Percentiles rank a stretch among this genome's conserved stretches.
Conservation (phyloP, 2,329 filamentous ascomycete genomes). For the Penicillium occitanis region DNA sequence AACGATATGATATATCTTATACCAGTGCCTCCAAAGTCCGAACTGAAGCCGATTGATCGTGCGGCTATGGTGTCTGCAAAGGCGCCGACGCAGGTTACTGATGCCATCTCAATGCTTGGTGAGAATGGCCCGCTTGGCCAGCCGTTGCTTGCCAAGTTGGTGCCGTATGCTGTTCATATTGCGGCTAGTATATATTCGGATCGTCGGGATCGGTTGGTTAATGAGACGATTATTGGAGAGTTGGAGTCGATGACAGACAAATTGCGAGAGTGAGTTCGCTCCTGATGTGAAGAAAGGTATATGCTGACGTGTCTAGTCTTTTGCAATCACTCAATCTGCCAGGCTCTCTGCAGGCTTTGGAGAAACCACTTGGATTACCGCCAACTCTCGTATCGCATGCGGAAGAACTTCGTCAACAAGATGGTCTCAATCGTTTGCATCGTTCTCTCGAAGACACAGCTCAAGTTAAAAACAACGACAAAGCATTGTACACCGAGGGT, state of each 20-base stretch:
- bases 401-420: constrained; percentile 88
- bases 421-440: constrained; percentile 74
- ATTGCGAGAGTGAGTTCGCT: constrained; percentile 63
- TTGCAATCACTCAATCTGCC: constrained; percentile 83
- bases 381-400: constrained; percentile 83
- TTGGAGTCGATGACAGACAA: constrained; percentile 77
- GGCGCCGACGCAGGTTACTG: constrained; percentile 76
- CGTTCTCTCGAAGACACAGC: constrained; percentile 84
- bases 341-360: constrained; percentile 87
- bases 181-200: constrained; percentile 95
- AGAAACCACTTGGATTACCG: constrained; percentile 89
- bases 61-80: constrained; percentile 83
- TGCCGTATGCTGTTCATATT: constrained; percentile 93
- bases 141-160: constrained; percentile 83
- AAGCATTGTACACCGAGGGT: constrained; percentile 78
- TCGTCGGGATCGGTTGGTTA: constrained; percentile 83
- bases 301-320: constrained; percentile 40
- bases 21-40: constrained; percentile 81
- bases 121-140: constrained; percentile 78
- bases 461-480: constrained; percentile 79
- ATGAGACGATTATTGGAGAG: constrained; percentile 80
- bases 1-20: constrained; percentile 93
- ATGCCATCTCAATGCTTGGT: constrained; percentile 76
- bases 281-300: not conserved
- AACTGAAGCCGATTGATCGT: constrained; percentile 79